Evolutionary conservation across 495 filamentous ascomycete species (phyloP), one percentile per base, ranked within the genome.

Genomic region (Sabuloglossum arenarium): DNA sequence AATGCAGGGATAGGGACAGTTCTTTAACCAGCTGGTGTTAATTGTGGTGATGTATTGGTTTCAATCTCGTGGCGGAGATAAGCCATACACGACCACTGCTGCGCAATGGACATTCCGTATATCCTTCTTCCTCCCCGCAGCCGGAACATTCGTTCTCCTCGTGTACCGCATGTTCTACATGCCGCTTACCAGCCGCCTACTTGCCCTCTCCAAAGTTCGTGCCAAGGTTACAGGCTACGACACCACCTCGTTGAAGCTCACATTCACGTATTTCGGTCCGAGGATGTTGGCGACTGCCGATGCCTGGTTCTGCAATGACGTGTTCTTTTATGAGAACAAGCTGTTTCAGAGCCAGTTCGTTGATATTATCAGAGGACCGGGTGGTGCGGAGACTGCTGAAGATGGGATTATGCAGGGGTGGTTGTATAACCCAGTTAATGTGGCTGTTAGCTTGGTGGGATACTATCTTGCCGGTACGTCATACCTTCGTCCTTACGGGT

Each of bases 251-350:
- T 75, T 95, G 27, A 74, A 74, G 46, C 62, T 86, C 57, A 85
- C 85, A 19, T 78, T 86, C 72, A 75, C 71, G 29, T 77, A 85
- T 74, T 95, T 94, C 54, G 85, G 86, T 46, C 78, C 79, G 49
- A 86, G 88, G 51, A 68, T 94, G 29, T 64, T 95, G n/a, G 88
- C 86, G 19, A 94, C 88, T 28, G 78, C 85, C 28, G 81, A 81
- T 51, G 76, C 76, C 16, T 95, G 88, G 88, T 95, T 84, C 66
- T 80, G 78, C 70, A 95, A 94, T 66, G 88, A 94, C 67, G 79
- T 95, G 21, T 94, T 95, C 77, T 95, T 95, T 72, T 95, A 95
- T 69, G 88, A 88, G 60, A 95, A 94, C 82, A 94, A 94, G 77
- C 81, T 95, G 37, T 95, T 95, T 75, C 87, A 93, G 69, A 75